These are phyloP conservation scores for Fomitopsis palustris DNA, from an alignment of 1,284 basidiomycete genomes.

Conservation along the genomic window DNA sequence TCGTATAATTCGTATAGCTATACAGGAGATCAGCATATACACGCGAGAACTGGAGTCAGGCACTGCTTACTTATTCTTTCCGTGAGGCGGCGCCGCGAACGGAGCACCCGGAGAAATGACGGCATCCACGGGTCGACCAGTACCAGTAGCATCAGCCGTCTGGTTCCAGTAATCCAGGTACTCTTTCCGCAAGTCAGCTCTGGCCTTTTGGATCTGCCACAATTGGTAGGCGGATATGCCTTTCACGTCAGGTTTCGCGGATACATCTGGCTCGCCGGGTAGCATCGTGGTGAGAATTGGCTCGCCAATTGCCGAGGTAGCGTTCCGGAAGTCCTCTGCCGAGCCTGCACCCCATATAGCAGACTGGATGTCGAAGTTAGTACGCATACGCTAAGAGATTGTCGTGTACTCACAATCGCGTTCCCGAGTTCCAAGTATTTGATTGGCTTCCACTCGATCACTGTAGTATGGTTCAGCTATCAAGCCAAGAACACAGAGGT, in stretches of 20 bases:
- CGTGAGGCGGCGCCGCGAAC: constrained; percentile 36
- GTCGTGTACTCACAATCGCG: constrained; percentile 33
- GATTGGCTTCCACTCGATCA: constrained; percentile 32
- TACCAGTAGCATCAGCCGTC: constrained; percentile 36
- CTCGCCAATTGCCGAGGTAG: constrained; percentile 39
- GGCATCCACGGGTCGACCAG: constrained; percentile 44
- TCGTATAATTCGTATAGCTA: constrained; percentile 23
- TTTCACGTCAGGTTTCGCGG: neutral
- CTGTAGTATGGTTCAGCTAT: neutral
- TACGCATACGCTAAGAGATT: neutral
- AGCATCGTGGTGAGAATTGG: constrained; percentile 59
- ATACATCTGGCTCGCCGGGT: constrained; percentile 14
- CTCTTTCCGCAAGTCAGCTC: constrained; percentile 34
- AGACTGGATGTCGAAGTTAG: neutral
- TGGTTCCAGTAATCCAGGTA: constrained; percentile 46
- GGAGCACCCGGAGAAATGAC: constrained; percentile 37
- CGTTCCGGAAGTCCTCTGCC: constrained; percentile 5
- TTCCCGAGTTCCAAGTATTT: constrained; percentile 46
- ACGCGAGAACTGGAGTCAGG: neutral
- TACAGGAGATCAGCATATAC: neutral
- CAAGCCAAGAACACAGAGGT: neutral
- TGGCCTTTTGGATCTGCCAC: constrained; percentile 42
- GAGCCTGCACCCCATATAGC: constrained; percentile 20
- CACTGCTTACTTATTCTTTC: constrained; percentile 28
- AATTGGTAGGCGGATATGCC: constrained; percentile 31